Evolutionary conservation across 2,329 filamentous ascomycete genomes (phyloP).

Genomic region (Colletotrichum sp.): DNA sequence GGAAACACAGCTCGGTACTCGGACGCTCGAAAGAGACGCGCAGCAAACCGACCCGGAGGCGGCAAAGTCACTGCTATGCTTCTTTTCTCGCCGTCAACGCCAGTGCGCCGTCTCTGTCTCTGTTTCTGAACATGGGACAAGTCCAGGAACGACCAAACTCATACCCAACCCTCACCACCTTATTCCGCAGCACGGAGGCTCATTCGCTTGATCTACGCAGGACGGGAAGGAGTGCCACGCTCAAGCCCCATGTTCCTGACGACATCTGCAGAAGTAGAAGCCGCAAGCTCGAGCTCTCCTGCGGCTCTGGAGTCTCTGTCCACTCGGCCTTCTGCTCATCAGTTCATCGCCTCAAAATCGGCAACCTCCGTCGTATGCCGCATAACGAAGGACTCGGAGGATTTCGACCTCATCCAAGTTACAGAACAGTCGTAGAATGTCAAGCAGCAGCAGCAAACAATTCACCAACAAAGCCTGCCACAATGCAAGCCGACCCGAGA

Average conservation of each 20-base stretch:
- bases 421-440: not conserved
- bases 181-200: not conserved
- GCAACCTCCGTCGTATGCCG: not conserved
- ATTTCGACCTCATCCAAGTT: not conserved
- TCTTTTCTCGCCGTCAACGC: not conserved
- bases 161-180: not conserved
- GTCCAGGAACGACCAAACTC: not conserved
- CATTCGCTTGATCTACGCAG: not conserved
- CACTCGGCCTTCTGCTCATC: not conserved
- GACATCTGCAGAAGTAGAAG: not conserved
- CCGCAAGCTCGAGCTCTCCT: not conserved
- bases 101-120: not conserved
- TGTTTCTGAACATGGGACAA: conserved; percentile 19
- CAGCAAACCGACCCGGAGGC: not conserved
- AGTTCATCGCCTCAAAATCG: not conserved
- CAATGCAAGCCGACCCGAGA: not conserved
- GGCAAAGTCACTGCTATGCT: not conserved
- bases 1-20: not conserved
- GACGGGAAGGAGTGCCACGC: not conserved
- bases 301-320: not conserved
- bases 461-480: not conserved
- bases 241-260: conserved; percentile 2
- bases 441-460: not conserved
- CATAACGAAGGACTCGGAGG: not conserved
- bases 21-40: not conserved